Conservation (phyloP, 1,284 basidiomycete species). For the Sporisorium graminicola region DNA sequence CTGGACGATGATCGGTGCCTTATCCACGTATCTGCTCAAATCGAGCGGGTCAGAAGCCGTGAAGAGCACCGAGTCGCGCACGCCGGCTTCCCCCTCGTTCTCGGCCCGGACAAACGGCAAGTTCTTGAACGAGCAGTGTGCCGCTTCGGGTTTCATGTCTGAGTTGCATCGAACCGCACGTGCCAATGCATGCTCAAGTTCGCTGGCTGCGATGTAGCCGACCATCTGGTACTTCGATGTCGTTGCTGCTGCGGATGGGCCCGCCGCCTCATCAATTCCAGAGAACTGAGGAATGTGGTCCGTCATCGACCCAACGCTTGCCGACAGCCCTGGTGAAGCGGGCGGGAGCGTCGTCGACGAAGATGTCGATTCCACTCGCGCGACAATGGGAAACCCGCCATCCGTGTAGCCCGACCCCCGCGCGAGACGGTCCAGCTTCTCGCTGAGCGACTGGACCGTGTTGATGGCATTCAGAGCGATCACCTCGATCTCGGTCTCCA, state of each 20-base stretch:
- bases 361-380: conserved; percentile 65
- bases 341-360: conserved; percentile 7
- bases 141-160: conserved; percentile 16
- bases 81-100: conserved; percentile 27
- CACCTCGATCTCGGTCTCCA: conserved; percentile 59
- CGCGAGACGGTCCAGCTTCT: conserved; percentile 72
- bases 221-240: conserved; percentile 78
- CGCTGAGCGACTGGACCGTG: conserved; percentile 74
- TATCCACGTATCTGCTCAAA: conserved; percentile 89
- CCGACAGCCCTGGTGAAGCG: conserved; percentile 17
- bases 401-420: conserved; percentile 73
- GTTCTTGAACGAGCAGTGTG: conserved; percentile 50
- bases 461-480: conserved; percentile 75
- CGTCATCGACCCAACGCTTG: conserved; percentile 29
- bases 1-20: conserved; percentile 85
- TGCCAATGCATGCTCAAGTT: conserved; percentile 84
- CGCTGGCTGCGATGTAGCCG: conserved; percentile 92
- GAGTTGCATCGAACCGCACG: conserved; percentile 16
- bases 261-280: conserved; percentile 57
- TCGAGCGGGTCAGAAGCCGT: conserved; percentile 74
- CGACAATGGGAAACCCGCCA: conserved; percentile 84
- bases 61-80: conserved; percentile 50
- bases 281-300: conserved; percentile 57
- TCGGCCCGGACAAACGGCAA: conserved; percentile 43
- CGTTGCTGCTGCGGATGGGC: neutral